Evolutionary conservation across 208 protist genomes (phyloP).

Genomic region (Leishmania turanica): DNA sequence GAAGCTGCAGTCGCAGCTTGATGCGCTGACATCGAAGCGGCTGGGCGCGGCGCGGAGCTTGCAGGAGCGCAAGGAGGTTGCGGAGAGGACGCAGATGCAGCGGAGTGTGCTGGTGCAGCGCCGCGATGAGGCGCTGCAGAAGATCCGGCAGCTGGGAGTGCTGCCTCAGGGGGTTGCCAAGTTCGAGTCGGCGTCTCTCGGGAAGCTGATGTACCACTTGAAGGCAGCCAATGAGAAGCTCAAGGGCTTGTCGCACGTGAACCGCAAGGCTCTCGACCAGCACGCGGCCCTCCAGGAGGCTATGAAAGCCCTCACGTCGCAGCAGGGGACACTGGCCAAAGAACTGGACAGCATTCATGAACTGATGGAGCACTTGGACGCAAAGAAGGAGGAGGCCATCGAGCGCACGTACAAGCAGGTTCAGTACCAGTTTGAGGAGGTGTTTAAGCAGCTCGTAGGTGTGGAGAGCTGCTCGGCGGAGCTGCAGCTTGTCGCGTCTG

Average conservation of each 20-base stretch:
- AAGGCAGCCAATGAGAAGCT: constrained; percentile 82
- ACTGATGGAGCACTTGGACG: constrained; percentile 96
- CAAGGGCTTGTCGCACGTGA: constrained; percentile 95
- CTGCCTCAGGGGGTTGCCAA: constrained; percentile 59
- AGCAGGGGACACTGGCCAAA: constrained; percentile 82
- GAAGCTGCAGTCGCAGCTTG: constrained; percentile 45
- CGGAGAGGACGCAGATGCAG: constrained; percentile 66
- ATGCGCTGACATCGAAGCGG: constrained; percentile 43
- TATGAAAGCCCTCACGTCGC: constrained; percentile 73
- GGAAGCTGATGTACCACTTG: constrained; percentile 83
- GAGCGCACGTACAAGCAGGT: constrained; percentile 97
- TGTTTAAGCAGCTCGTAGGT: constrained; percentile 97
- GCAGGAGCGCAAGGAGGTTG: constrained; percentile 66
- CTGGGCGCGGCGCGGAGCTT: constrained; percentile 37
- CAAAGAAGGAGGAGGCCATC: constrained; percentile 98
- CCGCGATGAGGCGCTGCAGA: constrained; percentile 83
- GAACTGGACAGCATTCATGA: constrained; percentile 92
- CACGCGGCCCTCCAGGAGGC: constrained; percentile 92
- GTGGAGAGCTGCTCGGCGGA: constrained; percentile 85
- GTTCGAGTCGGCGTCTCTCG: constrained; percentile 46
- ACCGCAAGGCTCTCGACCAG: constrained; percentile 99
- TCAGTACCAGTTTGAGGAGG: constrained; percentile 96
- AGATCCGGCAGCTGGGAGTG: constrained; percentile 94
- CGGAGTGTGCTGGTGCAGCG: constrained; percentile 73
- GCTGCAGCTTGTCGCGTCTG: constrained; percentile 65